Evolutionary conservation across 2,329 filamentous ascomycete species (phyloP), one percentile per base, ranked within the genome.

Genomic region (Talaromyces sp.): DNA sequence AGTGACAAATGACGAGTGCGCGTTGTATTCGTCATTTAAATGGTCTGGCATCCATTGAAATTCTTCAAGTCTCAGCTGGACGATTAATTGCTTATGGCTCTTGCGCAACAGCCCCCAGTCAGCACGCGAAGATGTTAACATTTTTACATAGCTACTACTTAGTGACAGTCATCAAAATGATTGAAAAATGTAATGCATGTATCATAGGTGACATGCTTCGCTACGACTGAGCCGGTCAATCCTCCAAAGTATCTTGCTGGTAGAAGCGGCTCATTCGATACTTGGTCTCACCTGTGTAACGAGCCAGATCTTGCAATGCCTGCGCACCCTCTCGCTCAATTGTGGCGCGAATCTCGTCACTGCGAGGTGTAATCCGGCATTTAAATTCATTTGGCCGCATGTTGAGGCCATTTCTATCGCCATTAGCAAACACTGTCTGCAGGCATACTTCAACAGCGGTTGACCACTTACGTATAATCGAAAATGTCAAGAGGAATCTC

Each of bases 261-360:
- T 84, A 84, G 66, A 83, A 85, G 3, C 82, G 84, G 63, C 80
- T 82, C 83, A 87, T 84, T 41, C 82, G 77, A 69, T 86, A 86
- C 71, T 84, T 81, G n/a, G 82, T 85, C 72, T 86, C 83, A 2
- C 85, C 85, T 16, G 84, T 80, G 61, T 85, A 85, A 58, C 80
- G 78, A 67, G 82, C 78, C 24, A 87, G 70, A 58, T 86, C 81
- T 54, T 78, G 70, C 43, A 86, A 74, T 0, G 85, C 85, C 69
- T 85, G 78, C 65, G 75, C 74, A 3, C 84, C 85, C 70, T 87
- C 85, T 0, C 80, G 75, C 62, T 84, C 76, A 52, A 87, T 84
- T 0, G 84, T 81, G 63, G 78, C 74, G 3, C 75, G 74, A 61
- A 87, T 84, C 65, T 80, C 79, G 16, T 81, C 77, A 13, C 73